phyloP scores from a whole-genome alignment of 2,329 filamentous ascomycete genomes.

The Fusarium heterosporum region DNA sequence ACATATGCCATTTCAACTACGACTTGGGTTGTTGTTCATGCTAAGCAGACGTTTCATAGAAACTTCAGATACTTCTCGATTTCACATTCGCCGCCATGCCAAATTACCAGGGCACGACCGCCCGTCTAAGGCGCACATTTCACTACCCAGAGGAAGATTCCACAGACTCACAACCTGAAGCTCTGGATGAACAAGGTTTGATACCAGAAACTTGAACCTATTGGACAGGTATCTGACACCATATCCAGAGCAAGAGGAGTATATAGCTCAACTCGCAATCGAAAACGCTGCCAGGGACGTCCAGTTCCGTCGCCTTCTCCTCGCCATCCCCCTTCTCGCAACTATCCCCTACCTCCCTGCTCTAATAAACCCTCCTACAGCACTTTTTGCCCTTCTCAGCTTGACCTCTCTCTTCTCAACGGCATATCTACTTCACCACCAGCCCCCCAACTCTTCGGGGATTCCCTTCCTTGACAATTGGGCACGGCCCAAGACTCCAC shows the following conservation, averaged over 20 bases:
- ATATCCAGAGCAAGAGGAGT: conserved; percentile 69
- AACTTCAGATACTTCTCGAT: neutral
- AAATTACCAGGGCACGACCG: conserved; percentile 49
- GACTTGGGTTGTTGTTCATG: neutral
- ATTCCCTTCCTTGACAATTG: conserved; percentile 62
- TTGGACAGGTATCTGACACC: neutral
- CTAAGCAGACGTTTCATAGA: neutral
- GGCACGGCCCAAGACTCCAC: conserved; percentile 47
- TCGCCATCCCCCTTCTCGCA: conserved; percentile 69
- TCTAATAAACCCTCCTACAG: conserved; percentile 51
- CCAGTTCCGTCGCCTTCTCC: conserved; percentile 68
- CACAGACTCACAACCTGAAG: conserved; percentile 63
- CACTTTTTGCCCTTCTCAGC: conserved; percentile 65
- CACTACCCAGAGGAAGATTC: conserved; percentile 75
- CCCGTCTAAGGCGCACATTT: conserved; percentile 81
- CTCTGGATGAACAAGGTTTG: conserved; percentile 80
- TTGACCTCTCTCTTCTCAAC: conserved; percentile 73
- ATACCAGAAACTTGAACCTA: neutral
- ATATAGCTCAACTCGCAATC: conserved; percentile 66
- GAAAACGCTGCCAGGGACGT: conserved; percentile 69
- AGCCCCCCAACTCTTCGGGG: conserved; percentile 68
- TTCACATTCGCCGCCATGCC: conserved; percentile 36
- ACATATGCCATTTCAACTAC: neutral
- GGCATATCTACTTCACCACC: conserved; percentile 68
- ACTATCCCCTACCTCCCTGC: conserved; percentile 63